These are phyloP conservation scores for Schoenoplectus tabernaemontani DNA, from an alignment of 202 grass and related monocot species.

Conservation along the genomic window DNA sequence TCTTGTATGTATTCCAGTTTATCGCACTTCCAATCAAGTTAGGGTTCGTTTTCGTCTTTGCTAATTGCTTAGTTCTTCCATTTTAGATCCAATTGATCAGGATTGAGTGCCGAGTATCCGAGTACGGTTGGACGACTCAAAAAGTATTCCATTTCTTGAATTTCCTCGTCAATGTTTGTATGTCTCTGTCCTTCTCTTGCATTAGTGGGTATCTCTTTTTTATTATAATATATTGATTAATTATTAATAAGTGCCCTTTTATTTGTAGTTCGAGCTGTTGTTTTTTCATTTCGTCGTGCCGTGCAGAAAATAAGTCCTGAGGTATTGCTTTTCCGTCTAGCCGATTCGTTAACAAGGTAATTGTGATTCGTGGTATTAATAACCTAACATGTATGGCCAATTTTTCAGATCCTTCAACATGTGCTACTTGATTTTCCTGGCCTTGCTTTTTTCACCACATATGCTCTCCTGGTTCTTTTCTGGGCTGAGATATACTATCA, in stretches of 20 bases:
- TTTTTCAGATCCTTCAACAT: slow-evolving; percentile 77
- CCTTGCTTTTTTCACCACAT: slow-evolving; percentile 90
- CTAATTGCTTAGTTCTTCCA: not conserved
- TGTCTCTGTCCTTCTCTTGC: slow-evolving; percentile 13
- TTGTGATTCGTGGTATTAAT: slow-evolving; percentile 19
- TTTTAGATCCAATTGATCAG: slow-evolving; percentile 82
- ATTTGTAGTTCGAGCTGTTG: slow-evolving; percentile 51
- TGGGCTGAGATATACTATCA: slow-evolving; percentile 99
- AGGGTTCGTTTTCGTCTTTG: not conserved
- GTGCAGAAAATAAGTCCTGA: slow-evolving; percentile 67
- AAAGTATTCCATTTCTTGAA: slow-evolving; percentile 98
- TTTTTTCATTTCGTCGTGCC: slow-evolving; percentile 55
- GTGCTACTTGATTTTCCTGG: slow-evolving; percentile 85
- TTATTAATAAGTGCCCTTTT: not conserved
- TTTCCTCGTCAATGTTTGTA: slow-evolving; percentile 83
- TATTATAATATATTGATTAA: not conserved
- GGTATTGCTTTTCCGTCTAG: slow-evolving; percentile 31
- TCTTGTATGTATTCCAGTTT: slow-evolving; percentile 51
- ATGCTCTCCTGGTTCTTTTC: slow-evolving; percentile 84
- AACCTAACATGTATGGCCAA: slow-evolving; percentile 10
- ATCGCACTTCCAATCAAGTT: not conserved
- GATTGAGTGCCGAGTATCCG: slow-evolving; percentile 86
- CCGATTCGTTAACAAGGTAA: not conserved
- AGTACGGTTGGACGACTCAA: slow-evolving; percentile 98
- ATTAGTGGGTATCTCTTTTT: not conserved